Conservation (phyloP, 2,329 filamentous ascomycete species). For the Cryoendolithus antarcticus region DNA sequence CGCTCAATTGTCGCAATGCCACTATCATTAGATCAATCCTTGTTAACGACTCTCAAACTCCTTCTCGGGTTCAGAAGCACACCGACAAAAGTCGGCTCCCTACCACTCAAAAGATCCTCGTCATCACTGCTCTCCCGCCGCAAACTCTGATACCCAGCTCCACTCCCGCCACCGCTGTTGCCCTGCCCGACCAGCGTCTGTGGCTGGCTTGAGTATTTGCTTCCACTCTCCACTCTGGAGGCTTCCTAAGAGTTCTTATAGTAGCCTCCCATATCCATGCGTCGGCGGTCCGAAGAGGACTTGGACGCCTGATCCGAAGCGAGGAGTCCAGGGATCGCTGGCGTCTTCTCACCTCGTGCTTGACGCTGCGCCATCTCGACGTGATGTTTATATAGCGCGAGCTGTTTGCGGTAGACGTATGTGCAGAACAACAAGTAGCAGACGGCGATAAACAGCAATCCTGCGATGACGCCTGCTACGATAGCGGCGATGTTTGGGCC, state of each 20-base stretch:
- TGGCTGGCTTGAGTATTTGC: slow-evolving; percentile 6
- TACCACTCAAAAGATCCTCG: slow-evolving; percentile 47
- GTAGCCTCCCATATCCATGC: slow-evolving; percentile 22
- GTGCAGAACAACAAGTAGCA: slow-evolving; percentile 58
- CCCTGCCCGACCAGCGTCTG: slow-evolving; percentile 8
- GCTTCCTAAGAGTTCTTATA: slow-evolving; percentile 15
- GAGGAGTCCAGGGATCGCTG: slow-evolving; percentile 19
- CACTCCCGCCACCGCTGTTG: slow-evolving; percentile 13
- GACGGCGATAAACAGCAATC: slow-evolving; percentile 49
- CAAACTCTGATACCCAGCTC: slow-evolving; percentile 12
- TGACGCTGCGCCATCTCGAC: slow-evolving; percentile 52
- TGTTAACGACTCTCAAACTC: slow-evolving; percentile 57
- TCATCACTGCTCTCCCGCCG: slow-evolving; percentile 28
- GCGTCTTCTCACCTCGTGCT: slow-evolving; percentile 27
- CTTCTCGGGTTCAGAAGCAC: slow-evolving; percentile 52
- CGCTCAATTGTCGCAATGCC: slow-evolving; percentile 9
- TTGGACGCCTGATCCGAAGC: slow-evolving; percentile 12
- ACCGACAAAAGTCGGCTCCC: slow-evolving; percentile 60
- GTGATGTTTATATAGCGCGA: slow-evolving; percentile 57
- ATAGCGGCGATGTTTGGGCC: slow-evolving; percentile 43
- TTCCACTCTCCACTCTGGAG: slow-evolving; percentile 13
- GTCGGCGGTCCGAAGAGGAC: slow-evolving; percentile 8
- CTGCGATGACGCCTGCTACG: slow-evolving; percentile 50
- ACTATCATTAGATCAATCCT: slow-evolving; percentile 26
- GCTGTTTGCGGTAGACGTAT: slow-evolving; percentile 61